These are phyloP conservation scores for Sporisorium exsertum DNA, from an alignment of 1,284 basidiomycete genomes.

Conservation along the genomic window DNA sequence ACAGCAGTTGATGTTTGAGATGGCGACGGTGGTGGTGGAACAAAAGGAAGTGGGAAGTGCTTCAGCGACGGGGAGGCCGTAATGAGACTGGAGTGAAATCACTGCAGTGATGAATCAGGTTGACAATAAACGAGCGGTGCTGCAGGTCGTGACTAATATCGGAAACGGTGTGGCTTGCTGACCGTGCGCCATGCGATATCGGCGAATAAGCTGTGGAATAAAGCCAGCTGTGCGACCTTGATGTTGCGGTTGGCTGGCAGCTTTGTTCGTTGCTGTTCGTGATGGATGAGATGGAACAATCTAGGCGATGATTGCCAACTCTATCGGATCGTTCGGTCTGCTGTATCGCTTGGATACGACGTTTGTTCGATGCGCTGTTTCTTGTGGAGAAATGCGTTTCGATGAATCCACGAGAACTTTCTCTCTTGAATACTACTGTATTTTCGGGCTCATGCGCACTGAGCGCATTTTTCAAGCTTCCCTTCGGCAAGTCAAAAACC, in stretches of 20 bases:
- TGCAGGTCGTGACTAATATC: constrained; percentile 14
- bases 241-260: background rate
- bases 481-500: background rate
- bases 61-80: background rate
- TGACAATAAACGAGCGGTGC: background rate
- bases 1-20: background rate
- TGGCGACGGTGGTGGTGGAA: background rate
- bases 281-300: background rate
- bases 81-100: background rate
- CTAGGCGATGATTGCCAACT: no score
- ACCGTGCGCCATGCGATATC: background rate
- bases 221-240: background rate
- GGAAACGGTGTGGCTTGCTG: constrained; percentile 8
- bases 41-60: background rate
- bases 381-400: constrained; percentile 14
- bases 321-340: constrained; percentile 3
- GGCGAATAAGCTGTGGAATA: background rate
- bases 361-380: background rate
- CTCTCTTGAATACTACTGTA: no score
- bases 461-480: constrained; percentile 1
- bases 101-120: constrained; percentile 7
- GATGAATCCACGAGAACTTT: constrained; percentile 32
- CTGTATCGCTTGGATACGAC: constrained; percentile 1
- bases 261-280: background rate
- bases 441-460: background rate